Evolutionary conservation across 129 eudicot genomes (phyloP).

Genomic region (Flaveria sonorensis): DNA sequence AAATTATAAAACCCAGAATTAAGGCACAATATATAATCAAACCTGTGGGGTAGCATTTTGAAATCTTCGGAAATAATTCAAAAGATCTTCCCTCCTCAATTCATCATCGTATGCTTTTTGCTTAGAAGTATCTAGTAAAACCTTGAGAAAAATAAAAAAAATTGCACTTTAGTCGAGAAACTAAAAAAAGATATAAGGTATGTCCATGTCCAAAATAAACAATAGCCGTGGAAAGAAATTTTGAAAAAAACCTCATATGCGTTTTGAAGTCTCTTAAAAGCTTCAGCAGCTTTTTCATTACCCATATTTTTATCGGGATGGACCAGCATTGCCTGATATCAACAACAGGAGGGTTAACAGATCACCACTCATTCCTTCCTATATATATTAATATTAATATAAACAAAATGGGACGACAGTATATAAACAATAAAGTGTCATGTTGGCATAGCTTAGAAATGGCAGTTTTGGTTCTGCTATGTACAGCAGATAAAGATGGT

Average conservation of each 20-base stretch:
- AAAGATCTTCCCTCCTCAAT: slow-evolving; percentile 86
- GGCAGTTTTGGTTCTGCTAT: not conserved
- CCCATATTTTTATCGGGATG: slow-evolving; percentile 99
- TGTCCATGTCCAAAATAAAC: slow-evolving; percentile 1
- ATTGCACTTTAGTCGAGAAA: slow-evolving; percentile 10
- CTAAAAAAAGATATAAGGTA: not conserved
- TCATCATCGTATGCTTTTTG: slow-evolving; percentile 89
- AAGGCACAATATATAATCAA: slow-evolving; percentile 22
- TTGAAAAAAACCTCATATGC: slow-evolving; percentile 75
- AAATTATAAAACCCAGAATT: slow-evolving; percentile 12
- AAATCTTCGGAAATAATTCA: slow-evolving; percentile 74
- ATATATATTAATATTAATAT: not conserved
- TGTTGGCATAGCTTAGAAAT: not conserved
- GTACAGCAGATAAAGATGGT: not conserved
- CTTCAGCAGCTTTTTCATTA: slow-evolving; percentile 96
- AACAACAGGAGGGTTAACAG: slow-evolving; percentile 23
- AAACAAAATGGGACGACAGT: slow-evolving; percentile 13
- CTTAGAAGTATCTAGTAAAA: slow-evolving; percentile 72
- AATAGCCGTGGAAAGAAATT: slow-evolving; percentile 1
- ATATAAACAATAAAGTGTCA: slow-evolving; percentile 10
- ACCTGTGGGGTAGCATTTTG: slow-evolving; percentile 82
- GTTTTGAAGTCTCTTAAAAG: slow-evolving; percentile 97
- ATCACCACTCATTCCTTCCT: slow-evolving; percentile 11
- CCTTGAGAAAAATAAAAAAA: slow-evolving; percentile 44
- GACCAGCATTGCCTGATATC: slow-evolving; percentile 88